These are phyloP conservation scores for Monosporascus sp. DNA, from an alignment of 2,329 filamentous ascomycete genomes.

Conservation along the genomic window DNA sequence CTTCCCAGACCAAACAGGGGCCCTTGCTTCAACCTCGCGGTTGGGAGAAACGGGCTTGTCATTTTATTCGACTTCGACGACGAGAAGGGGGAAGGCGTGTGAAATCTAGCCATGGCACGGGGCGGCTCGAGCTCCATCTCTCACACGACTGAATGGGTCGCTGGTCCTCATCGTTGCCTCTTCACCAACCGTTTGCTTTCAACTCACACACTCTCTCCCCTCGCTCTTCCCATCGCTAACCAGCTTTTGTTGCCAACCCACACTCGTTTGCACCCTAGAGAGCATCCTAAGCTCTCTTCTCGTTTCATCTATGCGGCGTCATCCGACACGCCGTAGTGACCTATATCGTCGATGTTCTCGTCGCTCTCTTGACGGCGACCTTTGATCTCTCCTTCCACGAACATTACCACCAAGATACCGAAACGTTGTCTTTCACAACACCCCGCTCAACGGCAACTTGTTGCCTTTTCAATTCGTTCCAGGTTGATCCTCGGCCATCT, in stretches of 20 bases:
- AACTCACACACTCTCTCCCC: conserved; percentile 7
- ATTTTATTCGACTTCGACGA: conserved; percentile 7
- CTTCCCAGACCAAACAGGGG: conserved; percentile 7
- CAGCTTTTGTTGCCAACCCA: conserved; percentile 10
- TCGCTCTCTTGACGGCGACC: conserved; percentile 10
- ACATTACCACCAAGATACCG: conserved; percentile 1
- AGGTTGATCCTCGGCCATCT: conserved; percentile 55
- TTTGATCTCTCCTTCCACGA: background rate
- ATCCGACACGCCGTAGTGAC: conserved; percentile 7
- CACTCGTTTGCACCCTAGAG: conserved; percentile 9
- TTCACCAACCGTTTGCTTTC: conserved; percentile 18
- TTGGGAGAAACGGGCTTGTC: background rate
- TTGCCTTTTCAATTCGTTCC: conserved; percentile 40
- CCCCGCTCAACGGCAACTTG: conserved; percentile 22
- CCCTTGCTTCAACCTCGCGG: background rate
- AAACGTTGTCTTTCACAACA: conserved; percentile 9
- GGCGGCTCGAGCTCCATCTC: conserved; percentile 2
- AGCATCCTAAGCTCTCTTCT: conserved; percentile 6
- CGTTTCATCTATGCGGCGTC: conserved; percentile 21
- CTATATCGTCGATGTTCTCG: conserved; percentile 19
- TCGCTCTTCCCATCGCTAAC: conserved; percentile 15
- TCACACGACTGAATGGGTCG: conserved; percentile 3
- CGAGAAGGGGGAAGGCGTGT: background rate
- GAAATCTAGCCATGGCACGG: conserved; percentile 2
- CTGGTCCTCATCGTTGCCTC: conserved; percentile 18